Percentiles rank a stretch among this genome's conserved stretches.
Evolutionary conservation across 768 basidiomycete genomes (phyloP).

Genomic region (Suillus bovinus): DNA sequence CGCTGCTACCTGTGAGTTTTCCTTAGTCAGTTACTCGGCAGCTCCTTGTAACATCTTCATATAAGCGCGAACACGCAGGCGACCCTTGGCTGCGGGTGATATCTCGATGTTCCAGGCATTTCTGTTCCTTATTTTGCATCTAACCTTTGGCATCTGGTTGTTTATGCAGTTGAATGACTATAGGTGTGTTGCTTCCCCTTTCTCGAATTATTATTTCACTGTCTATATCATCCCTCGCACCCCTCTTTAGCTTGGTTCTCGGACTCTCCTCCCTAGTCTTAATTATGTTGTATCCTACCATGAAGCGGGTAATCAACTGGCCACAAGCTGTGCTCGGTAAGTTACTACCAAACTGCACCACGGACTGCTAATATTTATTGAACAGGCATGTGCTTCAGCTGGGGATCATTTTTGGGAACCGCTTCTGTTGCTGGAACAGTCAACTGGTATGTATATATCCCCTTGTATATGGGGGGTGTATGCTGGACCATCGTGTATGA

Average conservation of each 20-base stretch:
- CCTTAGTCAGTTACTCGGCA: background rate
- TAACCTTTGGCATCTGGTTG: background rate
- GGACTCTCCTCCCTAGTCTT: background rate
- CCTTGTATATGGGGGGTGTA: background rate
- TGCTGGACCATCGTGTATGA: background rate
- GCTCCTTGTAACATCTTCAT: background rate
- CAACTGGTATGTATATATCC: background rate
- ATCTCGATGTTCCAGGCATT: background rate
- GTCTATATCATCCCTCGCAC: background rate
- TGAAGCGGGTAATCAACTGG: conserved; percentile 30
- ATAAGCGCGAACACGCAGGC: background rate
- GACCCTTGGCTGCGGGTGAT: conserved; percentile 1
- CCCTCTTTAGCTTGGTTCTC: conserved; percentile 1
- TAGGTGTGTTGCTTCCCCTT: background rate
- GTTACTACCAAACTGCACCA: conserved; percentile 9
- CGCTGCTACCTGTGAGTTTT: background rate
- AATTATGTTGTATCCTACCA: conserved; percentile 23
- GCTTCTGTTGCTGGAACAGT: background rate
- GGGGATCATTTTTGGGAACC: background rate
- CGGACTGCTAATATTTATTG: background rate
- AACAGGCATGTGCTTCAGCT: conserved; percentile 1
- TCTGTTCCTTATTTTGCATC: background rate
- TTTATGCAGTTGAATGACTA: background rate
- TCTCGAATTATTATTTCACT: background rate
- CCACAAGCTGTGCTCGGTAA: conserved; percentile 32